A percentile compares a stretch with the other conserved stretches of the same genome.
phyloP scores from a whole-genome alignment of 2,329 filamentous ascomycete species.

The Microdochium paspali region DNA sequence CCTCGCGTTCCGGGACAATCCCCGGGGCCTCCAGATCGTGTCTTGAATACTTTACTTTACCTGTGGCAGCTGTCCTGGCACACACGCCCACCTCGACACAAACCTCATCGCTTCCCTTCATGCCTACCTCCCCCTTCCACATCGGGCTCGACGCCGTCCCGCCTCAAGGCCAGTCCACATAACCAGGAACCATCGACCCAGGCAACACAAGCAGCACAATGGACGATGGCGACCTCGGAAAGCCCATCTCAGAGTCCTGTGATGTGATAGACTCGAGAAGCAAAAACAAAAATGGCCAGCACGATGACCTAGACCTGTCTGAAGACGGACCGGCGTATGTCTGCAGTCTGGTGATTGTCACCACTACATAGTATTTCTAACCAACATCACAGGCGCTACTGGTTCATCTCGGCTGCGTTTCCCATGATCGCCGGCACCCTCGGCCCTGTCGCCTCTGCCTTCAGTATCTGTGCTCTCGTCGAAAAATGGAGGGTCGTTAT shows the following conservation, averaged over 20 bases:
- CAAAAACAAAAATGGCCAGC: not conserved
- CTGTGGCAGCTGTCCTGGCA: too few relatives aligned
- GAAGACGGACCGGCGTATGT: not conserved
- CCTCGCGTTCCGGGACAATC: too few relatives aligned
- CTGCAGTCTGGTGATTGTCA: not conserved
- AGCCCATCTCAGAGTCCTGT: conserved; percentile 24
- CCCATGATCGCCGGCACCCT: conserved; percentile 77
- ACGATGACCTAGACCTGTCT: not conserved
- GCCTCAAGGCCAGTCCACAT: too few relatives aligned
- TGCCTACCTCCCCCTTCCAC: too few relatives aligned
- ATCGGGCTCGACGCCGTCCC: not conserved
- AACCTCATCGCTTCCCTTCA: too few relatives aligned
- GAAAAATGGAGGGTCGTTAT: conserved; percentile 63
- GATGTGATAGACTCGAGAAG: conserved; percentile 5
- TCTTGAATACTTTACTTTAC: too few relatives aligned
- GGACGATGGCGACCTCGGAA: conserved; percentile 29
- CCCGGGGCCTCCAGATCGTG: too few relatives aligned
- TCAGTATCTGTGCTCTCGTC: conserved; percentile 80
- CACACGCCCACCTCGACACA: too few relatives aligned
- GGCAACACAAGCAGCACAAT: conserved; percentile 23
- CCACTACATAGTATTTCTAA: too few relatives aligned
- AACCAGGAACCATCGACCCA: conserved; percentile 19
- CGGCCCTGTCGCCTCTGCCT: conserved; percentile 77
- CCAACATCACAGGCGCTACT: conserved; percentile 41
- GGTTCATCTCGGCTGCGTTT: conserved; percentile 56